These are phyloP conservation scores for Alternaria dauci DNA, from an alignment of 2,329 filamentous ascomycete species.

Conservation along the genomic window DNA sequence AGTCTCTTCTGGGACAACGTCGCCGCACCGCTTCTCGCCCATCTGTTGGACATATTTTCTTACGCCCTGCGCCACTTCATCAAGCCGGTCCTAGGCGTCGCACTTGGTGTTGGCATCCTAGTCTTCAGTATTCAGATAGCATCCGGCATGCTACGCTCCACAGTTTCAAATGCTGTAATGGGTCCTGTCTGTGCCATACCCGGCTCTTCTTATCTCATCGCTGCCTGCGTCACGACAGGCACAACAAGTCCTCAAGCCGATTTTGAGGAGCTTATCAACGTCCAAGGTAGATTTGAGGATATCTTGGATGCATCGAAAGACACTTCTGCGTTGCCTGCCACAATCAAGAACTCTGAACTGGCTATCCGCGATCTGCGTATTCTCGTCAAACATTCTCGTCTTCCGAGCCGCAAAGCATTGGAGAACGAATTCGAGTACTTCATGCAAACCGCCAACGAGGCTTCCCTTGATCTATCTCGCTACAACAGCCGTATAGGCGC, in stretches of 20 bases:
- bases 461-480: constrained; percentile 71
- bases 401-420: constrained; percentile 74
- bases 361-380: constrained; percentile 77
- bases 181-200: constrained; percentile 76
- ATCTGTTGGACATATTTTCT: constrained; percentile 64
- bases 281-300: constrained; percentile 79
- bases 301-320: constrained; percentile 73
- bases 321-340: constrained; percentile 73
- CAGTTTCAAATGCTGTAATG: constrained; percentile 70
- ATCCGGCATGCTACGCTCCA: constrained; percentile 67
- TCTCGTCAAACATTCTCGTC: constrained; percentile 73
- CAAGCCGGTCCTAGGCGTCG: constrained; percentile 67
- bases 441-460: constrained; percentile 71
- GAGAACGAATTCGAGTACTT: constrained; percentile 79
- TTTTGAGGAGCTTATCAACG: constrained; percentile 77
- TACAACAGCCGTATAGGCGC: constrained; percentile 81
- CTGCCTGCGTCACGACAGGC: constrained; percentile 63
- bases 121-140: constrained; percentile 67
- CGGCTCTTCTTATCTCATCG: constrained; percentile 68
- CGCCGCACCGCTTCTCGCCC: constrained; percentile 52
- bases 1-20: constrained; percentile 45
- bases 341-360: constrained; percentile 80
- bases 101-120: constrained; percentile 61
- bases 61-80: constrained; percentile 67
- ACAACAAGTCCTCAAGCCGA: constrained; percentile 52